A percentile compares a stretch with the other conserved stretches of the same genome.
Evolutionary conservation across 345 rosid genomes (phyloP).

Genomic region (Populus euphratica): DNA sequence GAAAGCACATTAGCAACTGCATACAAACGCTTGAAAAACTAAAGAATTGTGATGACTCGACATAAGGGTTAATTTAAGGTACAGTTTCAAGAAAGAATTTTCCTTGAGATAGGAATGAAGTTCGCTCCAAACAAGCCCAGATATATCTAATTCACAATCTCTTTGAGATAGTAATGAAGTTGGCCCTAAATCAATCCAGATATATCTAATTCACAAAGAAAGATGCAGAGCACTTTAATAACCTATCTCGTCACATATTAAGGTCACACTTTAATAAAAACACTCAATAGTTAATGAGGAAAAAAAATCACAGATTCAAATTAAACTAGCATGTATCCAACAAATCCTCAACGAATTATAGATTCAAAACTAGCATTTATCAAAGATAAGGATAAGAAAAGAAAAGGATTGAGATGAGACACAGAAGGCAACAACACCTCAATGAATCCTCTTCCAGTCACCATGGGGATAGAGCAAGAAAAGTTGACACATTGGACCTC

Average conservation of each 20-base stretch:
- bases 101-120: neutral
- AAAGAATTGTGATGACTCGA: neutral
- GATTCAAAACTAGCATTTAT: neutral
- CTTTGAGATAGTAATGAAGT: neutral
- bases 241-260: neutral
- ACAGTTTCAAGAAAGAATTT: neutral
- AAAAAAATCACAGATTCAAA: neutral
- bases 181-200: neutral
- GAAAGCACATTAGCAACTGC: neutral
- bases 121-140: neutral
- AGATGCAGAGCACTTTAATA: neutral
- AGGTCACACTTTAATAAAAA: neutral
- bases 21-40: neutral
- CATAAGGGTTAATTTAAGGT: neutral
- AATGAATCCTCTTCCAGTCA: constrained; percentile 82
- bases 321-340: neutral
- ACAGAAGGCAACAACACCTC: constrained; percentile 53
- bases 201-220: neutral
- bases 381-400: neutral
- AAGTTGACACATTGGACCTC: constrained; percentile 59
- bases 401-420: constrained; percentile 13
- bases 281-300: neutral
- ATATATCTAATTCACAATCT: neutral
- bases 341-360: neutral
- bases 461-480: constrained; percentile 62